Percentiles rank a stretch among this genome's conserved stretches.
phyloP scores from a whole-genome alignment of 768 basidiomycete species.

The Porphyrellus cyaneotinctus region DNA sequence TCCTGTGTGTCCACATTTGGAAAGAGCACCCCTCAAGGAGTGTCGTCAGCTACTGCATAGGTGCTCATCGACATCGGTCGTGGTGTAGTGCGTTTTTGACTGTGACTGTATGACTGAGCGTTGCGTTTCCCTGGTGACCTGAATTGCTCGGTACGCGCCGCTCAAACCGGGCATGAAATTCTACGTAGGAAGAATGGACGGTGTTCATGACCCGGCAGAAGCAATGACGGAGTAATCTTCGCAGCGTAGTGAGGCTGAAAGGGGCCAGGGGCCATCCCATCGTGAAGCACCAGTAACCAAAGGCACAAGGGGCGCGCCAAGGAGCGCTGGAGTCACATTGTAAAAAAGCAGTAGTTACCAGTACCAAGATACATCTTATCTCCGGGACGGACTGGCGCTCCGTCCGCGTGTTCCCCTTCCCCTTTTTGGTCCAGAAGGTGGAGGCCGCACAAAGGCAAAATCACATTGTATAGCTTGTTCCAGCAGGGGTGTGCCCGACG shows the following conservation, averaged over 20 bases:
- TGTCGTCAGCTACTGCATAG: no score
- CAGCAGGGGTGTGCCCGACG: slow-evolving; percentile 75
- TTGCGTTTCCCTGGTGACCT: no score
- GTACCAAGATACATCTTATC: slow-evolving; percentile 30
- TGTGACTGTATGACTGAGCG: no score
- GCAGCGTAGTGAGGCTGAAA: slow-evolving; percentile 4
- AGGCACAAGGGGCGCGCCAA: neutral
- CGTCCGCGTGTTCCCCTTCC: slow-evolving; percentile 58
- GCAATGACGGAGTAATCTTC: neutral
- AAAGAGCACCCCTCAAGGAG: slow-evolving; percentile 15
- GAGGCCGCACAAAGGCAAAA: slow-evolving; percentile 87
- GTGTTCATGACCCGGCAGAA: neutral
- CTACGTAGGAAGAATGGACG: neutral
- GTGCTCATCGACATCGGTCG: no score
- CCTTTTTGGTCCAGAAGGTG: slow-evolving; percentile 77
- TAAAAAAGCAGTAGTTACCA: neutral
- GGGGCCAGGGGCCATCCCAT: neutral
- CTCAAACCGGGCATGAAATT: slow-evolving; percentile 10
- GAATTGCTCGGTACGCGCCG: slow-evolving; percentile 5
- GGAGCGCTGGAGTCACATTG: neutral
- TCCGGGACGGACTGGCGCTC: slow-evolving; percentile 75
- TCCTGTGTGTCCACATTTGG: neutral
- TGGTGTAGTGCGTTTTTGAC: no score
- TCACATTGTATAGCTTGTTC: slow-evolving; percentile 89
- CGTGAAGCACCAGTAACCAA: neutral